Conservation (phyloP, 441 rosid genomes). For the Rhodomyrtus psidioides region DNA sequence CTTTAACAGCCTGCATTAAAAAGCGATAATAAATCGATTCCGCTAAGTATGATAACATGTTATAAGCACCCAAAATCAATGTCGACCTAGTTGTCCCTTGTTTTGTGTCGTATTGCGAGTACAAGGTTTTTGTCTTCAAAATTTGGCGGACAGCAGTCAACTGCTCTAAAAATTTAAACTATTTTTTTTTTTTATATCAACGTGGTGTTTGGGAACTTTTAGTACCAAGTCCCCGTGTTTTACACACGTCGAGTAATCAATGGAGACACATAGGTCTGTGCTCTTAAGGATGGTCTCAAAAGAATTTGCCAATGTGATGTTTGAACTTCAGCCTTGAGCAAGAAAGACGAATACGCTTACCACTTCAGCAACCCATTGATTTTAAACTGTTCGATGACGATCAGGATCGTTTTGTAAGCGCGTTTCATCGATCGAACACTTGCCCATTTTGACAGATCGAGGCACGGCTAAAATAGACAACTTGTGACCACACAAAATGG, state of each 20-base stretch:
- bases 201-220: accelerated
- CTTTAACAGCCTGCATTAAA: not conserved
- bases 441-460: not conserved
- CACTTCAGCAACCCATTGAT: not conserved
- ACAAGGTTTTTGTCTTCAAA: not conserved
- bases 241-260: accelerated
- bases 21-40: not conserved
- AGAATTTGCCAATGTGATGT: not conserved
- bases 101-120: not conserved
- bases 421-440: not conserved
- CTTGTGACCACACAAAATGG: not conserved
- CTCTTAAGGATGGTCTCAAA: not conserved
- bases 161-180: accelerated
- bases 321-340: not conserved
- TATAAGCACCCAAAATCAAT: not conserved
- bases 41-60: not conserved
- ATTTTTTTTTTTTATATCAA: not conserved
- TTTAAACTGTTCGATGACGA: not conserved
- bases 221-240: accelerated
- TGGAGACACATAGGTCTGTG: accelerated
- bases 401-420: too few species aligned
- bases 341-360: not conserved
- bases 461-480: not conserved
- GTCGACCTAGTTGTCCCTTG: accelerated
- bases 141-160: accelerated